Percentiles rank a stretch among this genome's conserved stretches.
Evolutionary conservation across 176 grass and related monocot genomes (phyloP).

Genomic region (Tillandsia fasciculata): DNA sequence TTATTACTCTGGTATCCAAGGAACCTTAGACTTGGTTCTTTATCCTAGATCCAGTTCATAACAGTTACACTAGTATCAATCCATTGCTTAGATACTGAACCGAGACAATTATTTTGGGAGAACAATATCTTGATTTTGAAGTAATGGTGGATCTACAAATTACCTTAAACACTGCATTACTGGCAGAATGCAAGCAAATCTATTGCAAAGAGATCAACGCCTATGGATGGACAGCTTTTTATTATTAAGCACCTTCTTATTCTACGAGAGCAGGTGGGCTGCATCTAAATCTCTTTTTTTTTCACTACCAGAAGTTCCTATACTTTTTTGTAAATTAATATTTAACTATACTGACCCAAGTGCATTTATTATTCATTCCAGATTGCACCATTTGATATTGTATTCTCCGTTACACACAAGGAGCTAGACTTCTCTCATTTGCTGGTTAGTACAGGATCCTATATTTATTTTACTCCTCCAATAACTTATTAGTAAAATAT

Average conservation of each 20-base stretch:
- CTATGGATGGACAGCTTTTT: conserved; percentile 94
- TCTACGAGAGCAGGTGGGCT: conserved; percentile 75
- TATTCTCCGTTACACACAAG: conserved; percentile 92
- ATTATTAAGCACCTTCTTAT: conserved; percentile 96
- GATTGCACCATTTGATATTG: conserved; percentile 89
- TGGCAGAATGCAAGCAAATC: conserved; percentile 77
- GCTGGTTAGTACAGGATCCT: conserved; percentile 32
- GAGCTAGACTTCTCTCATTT: conserved; percentile 99
- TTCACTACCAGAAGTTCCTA: not conserved
- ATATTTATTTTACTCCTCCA: not conserved
- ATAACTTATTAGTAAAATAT: not conserved
- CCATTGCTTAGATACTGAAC: too few relatives aligned
- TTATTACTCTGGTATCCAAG: too few relatives aligned
- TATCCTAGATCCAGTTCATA: too few relatives aligned
- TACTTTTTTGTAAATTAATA: not conserved
- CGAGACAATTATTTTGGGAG: not conserved
- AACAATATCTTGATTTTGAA: not conserved
- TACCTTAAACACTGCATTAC: not conserved
- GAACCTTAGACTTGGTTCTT: too few relatives aligned
- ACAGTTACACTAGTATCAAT: too few relatives aligned
- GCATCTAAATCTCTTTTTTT: conserved; percentile 13
- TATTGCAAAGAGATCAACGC: conserved; percentile 69
- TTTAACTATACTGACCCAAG: conserved; percentile 13
- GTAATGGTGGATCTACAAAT: not conserved
- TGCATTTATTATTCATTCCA: conserved; percentile 25